These are phyloP conservation scores for Porphyrellus cyaneotinctus DNA, from an alignment of 768 basidiomycete genomes.

Conservation along the genomic window DNA sequence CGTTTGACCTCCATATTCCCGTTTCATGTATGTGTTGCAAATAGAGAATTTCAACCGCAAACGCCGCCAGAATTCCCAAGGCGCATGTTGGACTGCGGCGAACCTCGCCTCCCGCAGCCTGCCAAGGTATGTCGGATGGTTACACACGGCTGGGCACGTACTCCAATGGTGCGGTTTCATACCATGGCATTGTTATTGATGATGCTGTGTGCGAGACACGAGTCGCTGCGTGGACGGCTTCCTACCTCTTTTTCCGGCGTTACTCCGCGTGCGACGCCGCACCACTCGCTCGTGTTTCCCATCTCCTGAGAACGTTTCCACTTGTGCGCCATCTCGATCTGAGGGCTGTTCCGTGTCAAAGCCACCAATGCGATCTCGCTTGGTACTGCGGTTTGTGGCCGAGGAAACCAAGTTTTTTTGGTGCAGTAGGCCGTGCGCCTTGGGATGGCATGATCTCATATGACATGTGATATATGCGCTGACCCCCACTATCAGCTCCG, in stretches of 20 bases:
- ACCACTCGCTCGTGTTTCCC: constrained; percentile 3
- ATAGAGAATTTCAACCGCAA: constrained; percentile 10
- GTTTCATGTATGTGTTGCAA: constrained; percentile 10
- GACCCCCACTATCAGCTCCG: neutral
- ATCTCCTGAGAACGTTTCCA: neutral
- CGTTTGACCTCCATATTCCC: too few species aligned
- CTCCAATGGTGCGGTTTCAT: neutral
- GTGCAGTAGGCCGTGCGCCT: too few species aligned
- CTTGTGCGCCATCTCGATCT: neutral
- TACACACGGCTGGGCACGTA: too few species aligned
- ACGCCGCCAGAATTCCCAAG: neutral
- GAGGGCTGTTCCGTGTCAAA: neutral
- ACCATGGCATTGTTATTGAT: too few species aligned
- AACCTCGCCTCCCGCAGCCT: neutral
- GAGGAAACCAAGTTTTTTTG: too few species aligned
- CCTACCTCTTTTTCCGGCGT: neutral
- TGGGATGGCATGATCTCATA: neutral
- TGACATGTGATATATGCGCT: neutral
- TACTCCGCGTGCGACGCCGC: neutral
- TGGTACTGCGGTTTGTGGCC: neutral
- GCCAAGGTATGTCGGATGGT: neutral
- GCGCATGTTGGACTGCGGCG: neutral
- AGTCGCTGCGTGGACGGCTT: neutral
- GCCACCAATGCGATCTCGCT: neutral
- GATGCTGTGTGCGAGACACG: neutral